Conservation (phyloP, 495 filamentous ascomycete species). For the Talaromyces thailandensis region DNA sequence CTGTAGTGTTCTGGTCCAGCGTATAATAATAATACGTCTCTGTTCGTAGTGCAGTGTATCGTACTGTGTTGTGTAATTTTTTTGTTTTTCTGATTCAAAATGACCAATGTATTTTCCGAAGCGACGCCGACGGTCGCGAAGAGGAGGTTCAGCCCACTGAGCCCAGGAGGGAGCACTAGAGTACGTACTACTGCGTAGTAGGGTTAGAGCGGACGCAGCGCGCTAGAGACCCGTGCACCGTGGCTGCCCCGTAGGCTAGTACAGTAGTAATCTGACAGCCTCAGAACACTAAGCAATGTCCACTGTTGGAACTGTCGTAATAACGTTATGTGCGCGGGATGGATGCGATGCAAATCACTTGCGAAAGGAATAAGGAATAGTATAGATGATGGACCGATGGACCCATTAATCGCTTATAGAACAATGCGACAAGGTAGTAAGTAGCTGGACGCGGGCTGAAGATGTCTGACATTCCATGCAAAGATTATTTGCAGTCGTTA, state of each 20-base stretch:
- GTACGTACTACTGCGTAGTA: too few relatives aligned
- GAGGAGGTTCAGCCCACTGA: neutral
- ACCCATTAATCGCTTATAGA: neutral
- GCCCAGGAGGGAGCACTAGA: too few relatives aligned
- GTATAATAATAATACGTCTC: neutral
- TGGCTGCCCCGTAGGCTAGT: neutral
- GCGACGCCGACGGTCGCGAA: too few relatives aligned
- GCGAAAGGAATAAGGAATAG: neutral
- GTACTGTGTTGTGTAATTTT: neutral
- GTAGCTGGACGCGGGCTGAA: neutral
- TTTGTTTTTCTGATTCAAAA: neutral
- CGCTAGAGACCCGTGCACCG: conserved; percentile 1
- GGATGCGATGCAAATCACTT: neutral
- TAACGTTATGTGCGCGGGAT: neutral
- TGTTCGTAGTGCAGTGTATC: neutral
- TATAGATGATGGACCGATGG: neutral
- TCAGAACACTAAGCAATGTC: neutral
- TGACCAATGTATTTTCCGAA: neutral
- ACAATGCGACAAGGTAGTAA: neutral
- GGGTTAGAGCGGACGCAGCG: neutral
- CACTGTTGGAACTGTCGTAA: neutral
- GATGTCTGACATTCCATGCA: neutral
- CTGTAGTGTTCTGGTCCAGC: neutral
- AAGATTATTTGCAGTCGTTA: neutral
- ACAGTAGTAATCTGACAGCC: neutral